phyloP scores from a whole-genome alignment of 257 asterid species.

The Misopates orontium region DNA sequence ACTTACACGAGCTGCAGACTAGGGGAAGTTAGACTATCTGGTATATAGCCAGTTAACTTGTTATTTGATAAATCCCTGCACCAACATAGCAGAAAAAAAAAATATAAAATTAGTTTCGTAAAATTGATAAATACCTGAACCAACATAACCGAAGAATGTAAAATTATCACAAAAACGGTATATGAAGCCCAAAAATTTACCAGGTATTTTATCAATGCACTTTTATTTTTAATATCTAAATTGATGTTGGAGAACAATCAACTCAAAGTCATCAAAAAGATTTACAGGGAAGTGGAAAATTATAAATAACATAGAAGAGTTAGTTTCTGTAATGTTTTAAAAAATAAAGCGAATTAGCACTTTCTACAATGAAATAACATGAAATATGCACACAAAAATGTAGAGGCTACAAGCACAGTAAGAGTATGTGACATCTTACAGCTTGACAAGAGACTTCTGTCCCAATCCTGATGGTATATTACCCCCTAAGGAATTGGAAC shows the following conservation, averaged over 20 bases:
- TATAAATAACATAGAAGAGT: no score
- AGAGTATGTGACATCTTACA: constrained; percentile 56
- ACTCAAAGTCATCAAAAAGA: no score
- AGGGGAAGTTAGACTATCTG: constrained; percentile 73
- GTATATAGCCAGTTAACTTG: constrained; percentile 74
- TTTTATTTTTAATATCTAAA: no score
- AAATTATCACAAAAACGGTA: no score
- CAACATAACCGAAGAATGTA: not conserved
- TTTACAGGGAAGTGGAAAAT: no score
- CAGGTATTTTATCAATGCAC: no score
- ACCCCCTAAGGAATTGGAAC: constrained; percentile 75
- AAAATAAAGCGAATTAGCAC: no score
- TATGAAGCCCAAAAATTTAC: no score
- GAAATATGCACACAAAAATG: constrained; percentile 11
- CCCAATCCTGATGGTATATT: constrained; percentile 71
- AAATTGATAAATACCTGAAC: constrained; percentile 88
- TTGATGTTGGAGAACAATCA: no score
- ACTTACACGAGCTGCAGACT: constrained; percentile 87
- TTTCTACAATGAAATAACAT: not conserved
- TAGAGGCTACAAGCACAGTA: not conserved
- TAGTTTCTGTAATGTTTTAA: no score
- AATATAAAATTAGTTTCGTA: not conserved
- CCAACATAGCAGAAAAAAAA: constrained; percentile 21
- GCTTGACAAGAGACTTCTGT: constrained; percentile 74
- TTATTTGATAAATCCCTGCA: constrained; percentile 91